Evolutionary conservation across 2,329 filamentous ascomycete genomes (phyloP), one percentile per base, ranked within the genome.

Genomic region (Sporothrix luriei): DNA sequence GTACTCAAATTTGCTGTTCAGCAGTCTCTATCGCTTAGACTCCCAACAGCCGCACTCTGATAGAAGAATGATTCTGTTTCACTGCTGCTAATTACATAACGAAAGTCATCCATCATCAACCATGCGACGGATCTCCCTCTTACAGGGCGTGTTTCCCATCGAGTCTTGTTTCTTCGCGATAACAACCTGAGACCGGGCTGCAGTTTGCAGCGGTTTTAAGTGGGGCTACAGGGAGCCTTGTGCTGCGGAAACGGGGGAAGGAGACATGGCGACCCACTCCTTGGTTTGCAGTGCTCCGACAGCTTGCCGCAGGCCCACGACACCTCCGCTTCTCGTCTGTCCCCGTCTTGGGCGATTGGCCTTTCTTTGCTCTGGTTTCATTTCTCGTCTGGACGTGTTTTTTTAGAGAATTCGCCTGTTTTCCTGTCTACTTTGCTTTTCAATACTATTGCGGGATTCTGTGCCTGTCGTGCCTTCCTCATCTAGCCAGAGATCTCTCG

Each of bases 201-300:
- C 55, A 43, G 55, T n/a, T 61, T 33, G n/a, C 14, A 24, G 21
- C 21, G n/a, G 46, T 52, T 40, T 57, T 38, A 33, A 48, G 51
- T 57, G 64, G 19, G 14, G 10, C 48, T 66, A 46, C 49, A 33
- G 57, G 57, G 57, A 46, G 57, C 55, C 9, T 61, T 61, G 38
- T 61, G 55, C 38, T 46, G 57, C 57, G 57, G 57, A 62, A 67
- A 54, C 51, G 24, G 40, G 49, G 65, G 65, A 68, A 68, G 65
- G 52, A 68, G 67, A 61, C 54, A 49, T 13, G 51, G 16, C 33
- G 66, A 51, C 65, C 65, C 66, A 55, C 66, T 51, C 48, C 7
- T 65, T 49, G 19, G 62, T 26, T 26, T 16, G 38, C 6, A 16
- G 13, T 46, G 29, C n/a, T 21, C 64, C n/a, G 62, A 66, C 33